A percentile compares a stretch with the other conserved stretches of the same genome.
phyloP scores from a whole-genome alignment of 768 basidiomycete species.

The Cubamyces sp. region DNA sequence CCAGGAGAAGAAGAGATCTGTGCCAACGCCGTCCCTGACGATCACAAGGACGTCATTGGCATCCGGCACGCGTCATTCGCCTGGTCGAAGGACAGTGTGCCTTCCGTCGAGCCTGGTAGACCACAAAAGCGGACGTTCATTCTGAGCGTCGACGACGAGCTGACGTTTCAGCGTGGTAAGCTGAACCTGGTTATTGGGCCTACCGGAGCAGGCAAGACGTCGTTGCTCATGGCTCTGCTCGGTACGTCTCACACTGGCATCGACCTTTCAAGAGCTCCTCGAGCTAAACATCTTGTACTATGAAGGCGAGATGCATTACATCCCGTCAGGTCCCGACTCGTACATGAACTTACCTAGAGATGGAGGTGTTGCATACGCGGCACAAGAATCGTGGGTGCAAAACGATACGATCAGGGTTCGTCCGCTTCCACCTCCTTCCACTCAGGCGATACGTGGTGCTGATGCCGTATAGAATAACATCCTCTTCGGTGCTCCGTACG shows the following conservation, averaged over 20 bases:
- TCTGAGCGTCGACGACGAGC: conserved; percentile 51
- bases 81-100: conserved; percentile 14
- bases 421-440: too few relatives aligned
- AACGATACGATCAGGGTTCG: conserved; percentile 46
- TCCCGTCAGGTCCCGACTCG: conserved; percentile 37
- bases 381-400: conserved; percentile 54
- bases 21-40: conserved; percentile 1
- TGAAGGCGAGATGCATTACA: conserved; percentile 39
- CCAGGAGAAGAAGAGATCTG: not conserved
- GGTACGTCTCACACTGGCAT: conserved; percentile 11
- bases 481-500: conserved; percentile 33
- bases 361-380: conserved; percentile 50
- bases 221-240: conserved; percentile 42
- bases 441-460: not conserved
- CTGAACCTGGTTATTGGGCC: conserved; percentile 63
- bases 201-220: conserved; percentile 64
- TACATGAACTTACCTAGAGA: conserved; percentile 48
- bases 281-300: not conserved
- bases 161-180: conserved; percentile 52
- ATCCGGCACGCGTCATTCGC: conserved; percentile 28
- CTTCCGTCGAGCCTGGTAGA: conserved; percentile 6
- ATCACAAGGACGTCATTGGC: conserved; percentile 18
- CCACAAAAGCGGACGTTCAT: conserved; percentile 44
- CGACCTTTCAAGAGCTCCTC: not conserved
- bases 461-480: conserved; percentile 28